Base-by-base conservation (phyloP, 73 alveolate species). In the Paramecium pentaurelia region DNA sequence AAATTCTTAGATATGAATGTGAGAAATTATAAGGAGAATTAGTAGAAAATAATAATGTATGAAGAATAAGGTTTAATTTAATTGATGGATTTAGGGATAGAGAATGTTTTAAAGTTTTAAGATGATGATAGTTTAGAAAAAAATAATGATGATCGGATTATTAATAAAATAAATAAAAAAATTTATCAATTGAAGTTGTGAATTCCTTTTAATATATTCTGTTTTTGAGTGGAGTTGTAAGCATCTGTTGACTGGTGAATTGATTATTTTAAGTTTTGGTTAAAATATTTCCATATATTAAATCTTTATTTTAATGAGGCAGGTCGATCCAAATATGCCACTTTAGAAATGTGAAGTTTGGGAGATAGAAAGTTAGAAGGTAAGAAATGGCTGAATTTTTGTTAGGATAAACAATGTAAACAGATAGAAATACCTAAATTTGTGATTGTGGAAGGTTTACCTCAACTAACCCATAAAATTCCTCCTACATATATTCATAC, bases 291-390 rank as follows among this genome's bases (percentile, higher is more conserved):
- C 14, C 70, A 54, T 54, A 54, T 54, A 54, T 54, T 64, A 32
- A 64, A 32, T 64, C 42, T 64, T 64, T 32, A 64, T 32, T 64
- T 64, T 64, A 64, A 64, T 64, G 84, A 64, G 84, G 84, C 84
- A 64, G 84, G 47, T 64, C 6, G 84, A 64, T 64, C 84, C 49
- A 34, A 64, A 64, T 64, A 28, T 11, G 11, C 32, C 47, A 34
- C 47, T 64, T 25, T 12, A 34, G 47, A 64, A 64, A 34, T 11
- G 47, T 32, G 47, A 64, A 28, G 47, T 64, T 64, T 64, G 84
- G 84, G 84, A 64, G 9, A 32, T 28, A 12, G 51, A 64, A 64
- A 32, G 42, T 28, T 2, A 64, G 42, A 64, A 32, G 47, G 84
- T 64, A 64, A 64, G 84, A 32, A 64, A 64, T 64, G 47, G 10